phyloP scores from a whole-genome alignment of 169 alveolate species.

The Cyclospora cayetanensis region DNA sequence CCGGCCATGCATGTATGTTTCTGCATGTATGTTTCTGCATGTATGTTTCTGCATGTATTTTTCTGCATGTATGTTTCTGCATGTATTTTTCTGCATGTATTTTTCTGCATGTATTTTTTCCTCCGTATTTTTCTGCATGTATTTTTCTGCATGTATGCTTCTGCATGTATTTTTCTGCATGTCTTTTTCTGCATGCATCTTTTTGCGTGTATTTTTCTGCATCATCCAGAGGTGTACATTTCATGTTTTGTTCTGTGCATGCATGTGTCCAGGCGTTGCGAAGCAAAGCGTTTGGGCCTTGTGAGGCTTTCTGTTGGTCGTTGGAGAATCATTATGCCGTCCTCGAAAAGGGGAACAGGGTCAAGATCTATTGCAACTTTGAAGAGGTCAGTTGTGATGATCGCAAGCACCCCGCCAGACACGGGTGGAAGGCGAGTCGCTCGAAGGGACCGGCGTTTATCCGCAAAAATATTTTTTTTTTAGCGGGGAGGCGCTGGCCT shows the following conservation, averaged over 20 bases:
- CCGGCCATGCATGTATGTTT: background rate
- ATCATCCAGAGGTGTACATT: background rate
- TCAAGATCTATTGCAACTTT: constrained; percentile 85
- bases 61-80: background rate
- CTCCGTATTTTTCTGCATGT: background rate
- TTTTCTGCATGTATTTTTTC: background rate
- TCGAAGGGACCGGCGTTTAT: no score
- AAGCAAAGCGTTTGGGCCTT: constrained; percentile 94
- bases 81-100: background rate
- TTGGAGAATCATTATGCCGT: constrained; percentile 95
- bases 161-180: constrained; percentile 1
- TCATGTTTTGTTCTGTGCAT: background rate
- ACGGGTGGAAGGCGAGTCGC: no score
- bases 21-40: background rate
- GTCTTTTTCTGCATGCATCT: background rate
- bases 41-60: background rate
- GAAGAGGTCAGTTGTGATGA: background rate
- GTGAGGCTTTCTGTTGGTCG: constrained; percentile 95
- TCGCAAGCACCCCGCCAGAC: background rate
- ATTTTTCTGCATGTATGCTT: constrained; percentile 11
- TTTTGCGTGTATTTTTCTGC: background rate
- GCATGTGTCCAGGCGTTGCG: constrained; percentile 82
- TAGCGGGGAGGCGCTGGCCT: no score
- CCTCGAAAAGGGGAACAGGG: constrained; percentile 85
- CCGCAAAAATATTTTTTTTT: no score